Percentiles rank a stretch among this genome's conserved stretches.
These are phyloP conservation scores for Neofusicoccum parvum DNA, from an alignment of 2,329 filamentous ascomycete genomes.

Conservation along the genomic window DNA sequence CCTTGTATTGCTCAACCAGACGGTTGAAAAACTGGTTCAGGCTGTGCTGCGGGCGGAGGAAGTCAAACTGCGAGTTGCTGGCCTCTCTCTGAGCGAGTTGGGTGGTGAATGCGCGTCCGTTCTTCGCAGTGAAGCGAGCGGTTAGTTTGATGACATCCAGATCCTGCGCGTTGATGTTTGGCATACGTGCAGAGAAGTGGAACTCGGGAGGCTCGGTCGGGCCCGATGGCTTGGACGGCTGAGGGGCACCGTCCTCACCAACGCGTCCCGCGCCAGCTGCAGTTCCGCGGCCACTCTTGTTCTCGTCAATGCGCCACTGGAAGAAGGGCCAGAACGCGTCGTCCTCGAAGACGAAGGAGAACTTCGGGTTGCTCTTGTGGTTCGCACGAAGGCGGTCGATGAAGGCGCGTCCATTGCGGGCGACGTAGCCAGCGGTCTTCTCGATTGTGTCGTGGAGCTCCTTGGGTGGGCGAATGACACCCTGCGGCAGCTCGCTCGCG, in stretches of 20 bases:
- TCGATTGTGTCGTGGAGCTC: constrained; percentile 85
- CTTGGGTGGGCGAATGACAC: constrained; percentile 80
- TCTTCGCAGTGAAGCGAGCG: constrained; percentile 88
- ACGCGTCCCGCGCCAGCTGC: constrained; percentile 74
- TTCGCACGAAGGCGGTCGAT: constrained; percentile 86
- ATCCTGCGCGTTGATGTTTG: constrained; percentile 94
- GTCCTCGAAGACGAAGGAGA: constrained; percentile 77
- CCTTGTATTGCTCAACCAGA: constrained; percentile 90
- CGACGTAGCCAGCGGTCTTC: constrained; percentile 92
- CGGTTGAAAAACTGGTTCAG: constrained; percentile 95
- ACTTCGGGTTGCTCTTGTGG: constrained; percentile 82
- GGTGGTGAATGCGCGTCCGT: constrained; percentile 90
- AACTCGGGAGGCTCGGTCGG: constrained; percentile 85
- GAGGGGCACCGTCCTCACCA: constrained; percentile 60
- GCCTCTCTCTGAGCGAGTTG: constrained; percentile 84
- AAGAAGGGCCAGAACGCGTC: constrained; percentile 91
- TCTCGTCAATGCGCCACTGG: constrained; percentile 84
- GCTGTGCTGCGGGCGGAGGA: constrained; percentile 91
- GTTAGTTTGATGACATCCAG: constrained; percentile 73
- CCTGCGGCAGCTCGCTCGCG: constrained; percentile 54
- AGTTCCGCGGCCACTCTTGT: constrained; percentile 80
- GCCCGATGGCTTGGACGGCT: constrained; percentile 71
- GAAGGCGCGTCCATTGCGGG: constrained; percentile 66
- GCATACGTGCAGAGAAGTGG: constrained; percentile 93
- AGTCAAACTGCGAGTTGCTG: constrained; percentile 93